phyloP scores from a whole-genome alignment of 179 eudicot species.

The Nepenthes alata region DNA sequence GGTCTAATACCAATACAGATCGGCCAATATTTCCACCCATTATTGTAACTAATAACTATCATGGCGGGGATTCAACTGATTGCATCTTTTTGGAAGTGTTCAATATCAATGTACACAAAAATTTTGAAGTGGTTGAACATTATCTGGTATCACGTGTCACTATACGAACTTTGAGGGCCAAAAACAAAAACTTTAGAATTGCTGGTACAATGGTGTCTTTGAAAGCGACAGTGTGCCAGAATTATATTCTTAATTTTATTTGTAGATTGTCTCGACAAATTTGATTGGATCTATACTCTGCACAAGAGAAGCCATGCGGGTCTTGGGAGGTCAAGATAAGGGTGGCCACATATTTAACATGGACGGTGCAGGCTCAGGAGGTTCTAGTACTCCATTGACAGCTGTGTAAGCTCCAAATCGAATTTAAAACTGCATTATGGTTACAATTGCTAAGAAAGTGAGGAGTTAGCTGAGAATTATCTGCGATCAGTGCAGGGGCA shows the following conservation, averaged over 20 bases:
- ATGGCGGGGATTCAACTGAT: no score
- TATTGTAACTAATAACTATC: no score
- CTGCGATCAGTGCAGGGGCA: background rate
- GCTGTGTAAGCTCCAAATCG: slow-evolving; percentile 61
- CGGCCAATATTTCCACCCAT: no score
- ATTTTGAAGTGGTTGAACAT: background rate
- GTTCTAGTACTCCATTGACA: slow-evolving; percentile 95
- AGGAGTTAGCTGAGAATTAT: background rate
- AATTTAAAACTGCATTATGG: background rate
- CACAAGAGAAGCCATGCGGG: slow-evolving; percentile 87
- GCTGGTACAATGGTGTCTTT: no score
- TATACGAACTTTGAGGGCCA: background rate
- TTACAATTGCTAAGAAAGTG: background rate
- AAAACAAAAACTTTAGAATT: no score
- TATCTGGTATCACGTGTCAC: background rate
- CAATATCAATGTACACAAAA: no score
- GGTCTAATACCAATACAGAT: no score
- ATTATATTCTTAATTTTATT: background rate
- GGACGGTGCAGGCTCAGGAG: slow-evolving; percentile 99
- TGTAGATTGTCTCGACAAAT: slow-evolving; percentile 89
- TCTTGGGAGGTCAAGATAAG: slow-evolving; percentile 42
- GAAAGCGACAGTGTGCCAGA: no score
- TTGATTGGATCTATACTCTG: slow-evolving; percentile 93
- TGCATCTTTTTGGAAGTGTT: no score
- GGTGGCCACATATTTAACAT: slow-evolving; percentile 92